Evolutionary conservation across 1,284 basidiomycete genomes (phyloP), one percentile per base, ranked within the genome.

Genomic region (Apiotrichum brassicae): DNA sequence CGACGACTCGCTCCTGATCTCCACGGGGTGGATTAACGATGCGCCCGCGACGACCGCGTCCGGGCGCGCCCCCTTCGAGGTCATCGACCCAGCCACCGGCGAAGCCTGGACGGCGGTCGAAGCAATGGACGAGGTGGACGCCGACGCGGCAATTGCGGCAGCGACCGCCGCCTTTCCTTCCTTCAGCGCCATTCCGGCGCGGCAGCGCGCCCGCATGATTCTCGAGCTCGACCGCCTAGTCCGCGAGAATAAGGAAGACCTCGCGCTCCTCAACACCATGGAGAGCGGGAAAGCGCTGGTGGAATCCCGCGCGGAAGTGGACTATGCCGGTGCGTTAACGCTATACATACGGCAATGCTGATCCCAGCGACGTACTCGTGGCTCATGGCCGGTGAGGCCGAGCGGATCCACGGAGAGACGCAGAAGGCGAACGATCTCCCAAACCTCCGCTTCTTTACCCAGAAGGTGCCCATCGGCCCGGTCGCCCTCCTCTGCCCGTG

Each of bases 221-320:
- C 46, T 57, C 26, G 39, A 49, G 44, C 38, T 51, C 43, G 56
- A 57, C 49, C 46, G 43, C 32, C 51, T 54, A 18, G 49, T 57
- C 8, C 56, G 56, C 43, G 48, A 53, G 49, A 40, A 48, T 46
- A 60, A 57, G 59, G 49, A 55, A 23, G 59, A 60, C 47, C 48
- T 60, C 32, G 54, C 59, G 30, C 52, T 50, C 42, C 38, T 60
- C 7, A 38, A 49, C 23, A 48, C 49, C 22, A 47, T 60, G 46
- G 90, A 94, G 73, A 93, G 92, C 59, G 90, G 90, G 30, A 94
- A 94, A 75, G 78, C 87, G 8, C 72, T 92, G 19, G 73, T 77
- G 0, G 88, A 93, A 59, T 85, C 81, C 20, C 86, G 85, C 77
- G 81, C 83, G 38, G 87, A 91, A 75, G 82, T 82, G 58, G 63